phyloP scores from a whole-genome alignment of 768 basidiomycete genomes.

The Boletus eberwhitei region DNA sequence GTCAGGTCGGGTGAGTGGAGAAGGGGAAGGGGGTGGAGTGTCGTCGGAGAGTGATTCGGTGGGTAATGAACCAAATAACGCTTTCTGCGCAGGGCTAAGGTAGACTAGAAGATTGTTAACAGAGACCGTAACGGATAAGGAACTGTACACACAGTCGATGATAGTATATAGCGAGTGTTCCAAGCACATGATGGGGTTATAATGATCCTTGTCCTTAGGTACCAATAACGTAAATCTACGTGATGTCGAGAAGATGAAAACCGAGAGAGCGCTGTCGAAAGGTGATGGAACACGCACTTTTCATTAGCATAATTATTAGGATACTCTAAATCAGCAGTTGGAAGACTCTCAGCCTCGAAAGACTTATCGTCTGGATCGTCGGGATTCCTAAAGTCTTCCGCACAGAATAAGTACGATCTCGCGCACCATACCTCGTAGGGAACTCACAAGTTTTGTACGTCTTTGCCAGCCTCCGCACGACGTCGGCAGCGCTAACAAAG shows the following conservation, averaged over 20 bases:
- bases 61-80: conserved; percentile 66
- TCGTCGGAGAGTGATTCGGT: conserved; percentile 30
- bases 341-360: conserved; percentile 62
- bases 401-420: conserved; percentile 11
- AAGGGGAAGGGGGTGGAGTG: conserved; percentile 34
- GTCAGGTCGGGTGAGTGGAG: conserved; percentile 32
- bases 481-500: conserved; percentile 62
- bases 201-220: conserved; percentile 84
- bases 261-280: not conserved
- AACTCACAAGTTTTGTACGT: conserved; percentile 68
- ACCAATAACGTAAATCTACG: conserved; percentile 70
- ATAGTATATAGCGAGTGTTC: conserved; percentile 71
- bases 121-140: not conserved
- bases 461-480: conserved; percentile 60
- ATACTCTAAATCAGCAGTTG: conserved; percentile 73
- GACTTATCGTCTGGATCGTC: conserved; percentile 57
- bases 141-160: conserved; percentile 56
- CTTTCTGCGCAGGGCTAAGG: conserved; percentile 61
- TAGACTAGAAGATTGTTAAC: conserved; percentile 46
- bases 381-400: conserved; percentile 67
- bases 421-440: not conserved
- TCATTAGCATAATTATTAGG: conserved; percentile 69
- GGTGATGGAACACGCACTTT: conserved; percentile 41
- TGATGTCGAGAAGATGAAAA: not conserved
- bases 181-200: conserved; percentile 80